A percentile compares a stretch with the other conserved stretches of the same genome.
Conservation (phyloP, 768 basidiomycete genomes). For the Amanita muscaria region DNA sequence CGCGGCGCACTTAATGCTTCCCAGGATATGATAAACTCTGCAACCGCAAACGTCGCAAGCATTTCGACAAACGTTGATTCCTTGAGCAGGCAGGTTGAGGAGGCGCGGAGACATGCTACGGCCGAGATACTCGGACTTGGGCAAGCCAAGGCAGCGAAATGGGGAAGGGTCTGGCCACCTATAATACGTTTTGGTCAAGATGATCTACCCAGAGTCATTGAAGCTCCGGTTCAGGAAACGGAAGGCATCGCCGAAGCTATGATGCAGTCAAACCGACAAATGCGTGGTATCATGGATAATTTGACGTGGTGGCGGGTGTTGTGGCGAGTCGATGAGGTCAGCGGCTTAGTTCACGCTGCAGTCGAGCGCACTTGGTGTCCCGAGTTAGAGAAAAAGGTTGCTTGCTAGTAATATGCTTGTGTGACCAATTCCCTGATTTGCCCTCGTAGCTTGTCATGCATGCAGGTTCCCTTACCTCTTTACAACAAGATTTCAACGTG, state of each 20-base stretch:
- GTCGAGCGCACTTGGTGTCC: constrained; percentile 34
- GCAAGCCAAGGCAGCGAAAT: not conserved
- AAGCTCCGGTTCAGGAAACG: constrained; percentile 5
- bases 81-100: constrained; percentile 30
- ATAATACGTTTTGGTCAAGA: not conserved
- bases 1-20: constrained; percentile 31
- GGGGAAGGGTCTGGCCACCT: constrained; percentile 5
- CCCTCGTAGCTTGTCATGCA: constrained; percentile 51
- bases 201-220: not conserved
- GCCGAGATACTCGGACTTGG: constrained; percentile 28
- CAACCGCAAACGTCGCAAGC: constrained; percentile 26
- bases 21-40: constrained; percentile 20
- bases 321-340: constrained; percentile 39
- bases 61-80: constrained; percentile 26
- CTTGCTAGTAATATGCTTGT: constrained; percentile 2
- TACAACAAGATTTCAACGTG: constrained; percentile 34
- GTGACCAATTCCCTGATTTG: not conserved
- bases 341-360: constrained; percentile 26
- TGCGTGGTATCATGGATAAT: constrained; percentile 31
- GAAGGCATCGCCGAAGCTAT: constrained; percentile 30
- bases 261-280: constrained; percentile 25
- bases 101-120: constrained; percentile 26
- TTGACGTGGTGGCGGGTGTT: constrained; percentile 41
- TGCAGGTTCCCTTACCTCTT: constrained; percentile 44
- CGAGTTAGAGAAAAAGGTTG: constrained; percentile 44